A percentile compares a stretch with the other conserved stretches of the same genome.
phyloP scores from a whole-genome alignment of 2,329 filamentous ascomycete genomes.

The Dactylonectria macrodidyma region DNA sequence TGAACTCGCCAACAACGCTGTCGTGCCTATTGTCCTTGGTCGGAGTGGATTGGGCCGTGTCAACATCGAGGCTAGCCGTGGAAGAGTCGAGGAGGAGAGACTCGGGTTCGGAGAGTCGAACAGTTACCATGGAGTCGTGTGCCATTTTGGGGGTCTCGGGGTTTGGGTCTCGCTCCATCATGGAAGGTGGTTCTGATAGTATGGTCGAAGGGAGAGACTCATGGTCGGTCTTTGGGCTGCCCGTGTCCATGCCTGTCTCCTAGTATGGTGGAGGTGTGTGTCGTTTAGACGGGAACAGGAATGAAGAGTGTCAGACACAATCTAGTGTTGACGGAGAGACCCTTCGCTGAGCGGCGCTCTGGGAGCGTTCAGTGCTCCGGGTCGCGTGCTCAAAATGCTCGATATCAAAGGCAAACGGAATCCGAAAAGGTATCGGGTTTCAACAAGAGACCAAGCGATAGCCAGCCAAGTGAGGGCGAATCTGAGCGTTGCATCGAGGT shows the following conservation, averaged over 20 bases:
- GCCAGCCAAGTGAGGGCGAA: constrained; percentile 36
- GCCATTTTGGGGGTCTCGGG: constrained; percentile 56
- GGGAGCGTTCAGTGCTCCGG: constrained; percentile 25
- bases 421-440: constrained; percentile 16
- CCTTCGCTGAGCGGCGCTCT: constrained; percentile 40
- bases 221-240: constrained; percentile 45
- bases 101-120: constrained; percentile 77
- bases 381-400: constrained; percentile 36
- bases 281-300: constrained; percentile 43
- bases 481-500: constrained; percentile 46
- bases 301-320: constrained; percentile 48
- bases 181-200: constrained; percentile 40
- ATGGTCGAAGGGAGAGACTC: constrained; percentile 46
- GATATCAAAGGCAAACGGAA: constrained; percentile 27
- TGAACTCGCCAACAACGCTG: constrained; percentile 17
- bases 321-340: constrained; percentile 43
- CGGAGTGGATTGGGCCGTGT: constrained; percentile 45
- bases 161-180: constrained; percentile 44
- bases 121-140: constrained; percentile 84
- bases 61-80: constrained; percentile 31
- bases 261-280: constrained; percentile 34
- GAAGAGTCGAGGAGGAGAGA: constrained; percentile 61
- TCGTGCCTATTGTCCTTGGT: constrained; percentile 41
- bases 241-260: constrained; percentile 49
- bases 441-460: constrained; percentile 22